These are phyloP conservation scores for Aphanomyces astaci DNA, from an alignment of 352 stramenopile species.

Conservation along the genomic window DNA sequence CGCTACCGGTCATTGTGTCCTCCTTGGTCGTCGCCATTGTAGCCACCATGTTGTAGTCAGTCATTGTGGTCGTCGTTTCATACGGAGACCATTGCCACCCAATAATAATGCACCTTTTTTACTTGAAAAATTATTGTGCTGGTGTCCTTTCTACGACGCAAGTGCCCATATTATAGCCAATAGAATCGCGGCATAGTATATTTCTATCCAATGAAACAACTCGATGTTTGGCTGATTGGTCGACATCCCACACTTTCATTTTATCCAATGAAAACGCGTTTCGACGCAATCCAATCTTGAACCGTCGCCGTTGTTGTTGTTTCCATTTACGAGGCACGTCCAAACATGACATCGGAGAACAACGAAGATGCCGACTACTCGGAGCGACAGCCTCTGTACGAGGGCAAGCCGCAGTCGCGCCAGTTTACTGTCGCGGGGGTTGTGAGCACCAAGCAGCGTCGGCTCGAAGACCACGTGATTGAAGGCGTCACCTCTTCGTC, in stretches of 20 bases:
- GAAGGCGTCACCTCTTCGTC: slow-evolving; percentile 4
- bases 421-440: slow-evolving; percentile 71
- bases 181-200: too few species aligned
- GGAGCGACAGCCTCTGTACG: slow-evolving; percentile 5
- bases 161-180: too few species aligned
- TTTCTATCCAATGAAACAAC: background rate
- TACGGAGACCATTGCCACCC: too few species aligned
- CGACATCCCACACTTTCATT: too few species aligned
- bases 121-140: too few species aligned
- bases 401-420: slow-evolving; percentile 17
- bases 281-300: background rate
- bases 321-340: too few species aligned
- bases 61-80: background rate
- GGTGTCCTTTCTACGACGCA: too few species aligned
- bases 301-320: background rate
- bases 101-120: too few species aligned
- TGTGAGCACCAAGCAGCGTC: slow-evolving; percentile 74
- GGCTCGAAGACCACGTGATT: slow-evolving; percentile 51
- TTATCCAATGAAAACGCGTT: background rate
- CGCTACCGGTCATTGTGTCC: background rate
- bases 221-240: too few species aligned
- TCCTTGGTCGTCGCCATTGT: background rate
- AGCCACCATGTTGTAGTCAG: background rate
- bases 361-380: slow-evolving; percentile 11
- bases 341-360: background rate